Base-by-base conservation (phyloP, 371 early-diverging fungal genomes). In the Mucor sp. region DNA sequence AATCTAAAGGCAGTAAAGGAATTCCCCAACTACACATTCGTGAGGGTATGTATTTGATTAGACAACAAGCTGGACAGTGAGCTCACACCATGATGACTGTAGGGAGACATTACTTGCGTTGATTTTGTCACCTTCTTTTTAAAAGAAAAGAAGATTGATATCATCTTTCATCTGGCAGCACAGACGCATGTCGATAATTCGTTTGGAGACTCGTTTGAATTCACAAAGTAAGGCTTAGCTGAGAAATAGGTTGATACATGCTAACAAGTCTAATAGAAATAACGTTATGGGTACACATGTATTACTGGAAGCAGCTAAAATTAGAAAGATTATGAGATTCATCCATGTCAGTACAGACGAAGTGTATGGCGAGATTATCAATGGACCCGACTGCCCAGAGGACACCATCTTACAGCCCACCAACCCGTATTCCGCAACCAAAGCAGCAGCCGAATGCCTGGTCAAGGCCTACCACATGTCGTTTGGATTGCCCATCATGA, bases 101-200 rank as follows among this genome's bases (percentile, higher is more conserved):
- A 91, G 84, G 91, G 91, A n/a, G 93, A 93, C 63, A 89, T 93
- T 41, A 90, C 90, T 1, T 88, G 89, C 17, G 73, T 82, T 6
- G 90, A 90, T 57, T 87, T 92, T 57, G 89, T 93, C 69, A 79
- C 85, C 23, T 88, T 86, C 62, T 77, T 93, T 21, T 73, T 95
- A 44, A 76, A 76, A 19, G 89, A 92, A 64, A 85, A 93, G 65
- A 70, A 82, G 63, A 91, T 95, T 50, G 92, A 94, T 68, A 88
- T 89, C 14, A 89, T 95, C 37, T 78, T 93, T 63, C 94, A 95
- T 70, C 78, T 93, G 37, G 95, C 95, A 6, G 94, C 95, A 21
- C 93, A 93, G 67, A 91, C 93, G 0, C 93, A 94, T 75, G 95
- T 95, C 17, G 93, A 95, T 78, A 93, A 94, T 72, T 95, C 95